Evolutionary conservation across 345 rosid genomes (phyloP).

Genomic region (Eutrema yunnanense): DNA sequence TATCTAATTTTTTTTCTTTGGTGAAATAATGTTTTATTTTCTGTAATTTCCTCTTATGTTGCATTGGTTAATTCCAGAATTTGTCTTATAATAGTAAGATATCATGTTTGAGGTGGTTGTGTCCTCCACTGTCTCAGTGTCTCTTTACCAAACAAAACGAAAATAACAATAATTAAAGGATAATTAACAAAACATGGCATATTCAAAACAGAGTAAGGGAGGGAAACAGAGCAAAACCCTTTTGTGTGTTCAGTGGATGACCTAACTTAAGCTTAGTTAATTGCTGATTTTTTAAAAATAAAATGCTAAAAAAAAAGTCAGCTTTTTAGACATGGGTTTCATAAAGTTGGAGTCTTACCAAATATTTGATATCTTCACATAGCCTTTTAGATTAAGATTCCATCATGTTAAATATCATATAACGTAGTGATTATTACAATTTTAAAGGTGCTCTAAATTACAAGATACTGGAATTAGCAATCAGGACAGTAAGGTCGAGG

Average conservation of each 20-base stretch:
- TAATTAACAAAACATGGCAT: not conserved
- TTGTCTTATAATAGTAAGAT: conserved; percentile 1
- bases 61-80: not conserved
- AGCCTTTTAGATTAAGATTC: conserved; percentile 6
- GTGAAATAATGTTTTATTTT: conserved; percentile 10
- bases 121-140: conserved; percentile 20
- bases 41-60: not conserved
- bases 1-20: not conserved
- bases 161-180: not conserved
- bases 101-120: conserved; percentile 13
- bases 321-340: conserved; percentile 14
- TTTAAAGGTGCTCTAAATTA: conserved; percentile 1
- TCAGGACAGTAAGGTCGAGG: conserved; percentile 43
- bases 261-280: conserved; percentile 2
- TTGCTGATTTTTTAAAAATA: not conserved
- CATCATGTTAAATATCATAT: not conserved
- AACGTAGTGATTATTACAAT: not conserved
- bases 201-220: not conserved
- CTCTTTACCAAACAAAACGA: conserved; percentile 19
- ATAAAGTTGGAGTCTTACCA: conserved; percentile 8
- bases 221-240: conserved; percentile 5
- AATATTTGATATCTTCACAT: conserved; percentile 15
- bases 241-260: conserved; percentile 17
- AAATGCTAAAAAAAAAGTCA: not conserved
- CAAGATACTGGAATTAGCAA: conserved; percentile 27